Percentiles rank a stretch among this genome's conserved stretches.
Evolutionary conservation across 2,329 filamentous ascomycete genomes (phyloP).

Genomic region (Pestalotiopsis sp.): DNA sequence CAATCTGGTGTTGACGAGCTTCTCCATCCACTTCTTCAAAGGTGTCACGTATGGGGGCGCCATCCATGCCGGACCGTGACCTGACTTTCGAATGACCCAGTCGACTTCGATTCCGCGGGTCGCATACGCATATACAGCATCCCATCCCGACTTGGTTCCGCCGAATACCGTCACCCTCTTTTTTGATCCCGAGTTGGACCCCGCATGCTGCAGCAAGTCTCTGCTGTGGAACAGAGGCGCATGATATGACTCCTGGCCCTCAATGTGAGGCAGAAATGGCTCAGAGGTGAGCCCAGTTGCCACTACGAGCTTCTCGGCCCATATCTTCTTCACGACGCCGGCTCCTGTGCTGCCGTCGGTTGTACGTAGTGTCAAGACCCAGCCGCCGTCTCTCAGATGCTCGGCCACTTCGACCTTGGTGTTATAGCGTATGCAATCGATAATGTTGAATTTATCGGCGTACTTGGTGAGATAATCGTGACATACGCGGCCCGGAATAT

Average conservation of each 20-base stretch:
- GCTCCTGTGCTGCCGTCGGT: slow-evolving; percentile 2
- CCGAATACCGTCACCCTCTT: slow-evolving; percentile 54
- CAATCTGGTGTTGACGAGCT: slow-evolving; percentile 57
- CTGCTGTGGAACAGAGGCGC: slow-evolving; percentile 58
- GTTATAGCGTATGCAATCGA: slow-evolving; percentile 46
- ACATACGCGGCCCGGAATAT: slow-evolving; percentile 58
- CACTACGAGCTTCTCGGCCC: slow-evolving; percentile 53
- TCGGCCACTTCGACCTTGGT: slow-evolving; percentile 49
- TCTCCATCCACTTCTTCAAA: slow-evolving; percentile 49
- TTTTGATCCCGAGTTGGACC: slow-evolving; percentile 35
- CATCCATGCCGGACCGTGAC: slow-evolving; percentile 57
- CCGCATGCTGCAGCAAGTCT: slow-evolving; percentile 41
- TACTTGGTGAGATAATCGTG: slow-evolving; percentile 59
- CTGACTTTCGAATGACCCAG: slow-evolving; percentile 58
- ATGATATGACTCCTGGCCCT: slow-evolving; percentile 48
- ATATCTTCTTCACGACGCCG: slow-evolving; percentile 24
- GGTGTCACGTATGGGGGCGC: slow-evolving; percentile 50
- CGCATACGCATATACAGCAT: slow-evolving; percentile 60
- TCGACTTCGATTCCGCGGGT: slow-evolving; percentile 53
- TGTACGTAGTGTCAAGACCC: slow-evolving; percentile 24
- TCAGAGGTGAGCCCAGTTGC: slow-evolving; percentile 62
- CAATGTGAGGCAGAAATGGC: slow-evolving; percentile 53
- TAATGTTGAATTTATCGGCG: slow-evolving; percentile 52
- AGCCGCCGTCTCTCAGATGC: slow-evolving; percentile 44
- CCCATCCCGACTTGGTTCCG: slow-evolving; percentile 62